These are phyloP conservation scores for Raffaelea arxii DNA, from an alignment of 2,329 filamentous ascomycete genomes.

Conservation along the genomic window DNA sequence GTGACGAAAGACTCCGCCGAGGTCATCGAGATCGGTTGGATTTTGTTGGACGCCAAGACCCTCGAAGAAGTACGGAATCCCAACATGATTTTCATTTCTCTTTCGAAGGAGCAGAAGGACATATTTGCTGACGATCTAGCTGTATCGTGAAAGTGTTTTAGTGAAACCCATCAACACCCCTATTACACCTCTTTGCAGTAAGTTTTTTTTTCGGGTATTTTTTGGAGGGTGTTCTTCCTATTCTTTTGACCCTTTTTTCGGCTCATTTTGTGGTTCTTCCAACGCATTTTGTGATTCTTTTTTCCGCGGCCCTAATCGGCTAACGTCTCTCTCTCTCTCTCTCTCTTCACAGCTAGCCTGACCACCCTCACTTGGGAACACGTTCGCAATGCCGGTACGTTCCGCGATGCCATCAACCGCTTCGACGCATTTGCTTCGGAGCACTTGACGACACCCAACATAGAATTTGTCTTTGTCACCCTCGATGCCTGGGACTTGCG, in stretches of 20 bases:
- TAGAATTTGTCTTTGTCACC: constrained; percentile 97
- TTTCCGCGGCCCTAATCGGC: too few species aligned
- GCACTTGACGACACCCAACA: constrained; percentile 79
- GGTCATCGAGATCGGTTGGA: constrained; percentile 98
- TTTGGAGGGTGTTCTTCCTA: too few species aligned
- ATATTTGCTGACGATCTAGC: too few species aligned
- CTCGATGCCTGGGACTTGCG: constrained; percentile 97
- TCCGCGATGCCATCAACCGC: constrained; percentile 90
- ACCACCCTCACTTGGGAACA: constrained; percentile 99
- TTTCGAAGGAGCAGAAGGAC: not conserved
- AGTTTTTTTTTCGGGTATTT: constrained; percentile 43
- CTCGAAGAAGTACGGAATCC: constrained; percentile 67
- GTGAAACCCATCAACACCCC: constrained; percentile 98
- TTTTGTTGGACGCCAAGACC: constrained; percentile 81
- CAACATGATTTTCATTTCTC: not conserved
- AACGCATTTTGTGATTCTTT: too few species aligned
- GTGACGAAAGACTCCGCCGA: constrained; percentile 98
- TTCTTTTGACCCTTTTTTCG: not conserved
- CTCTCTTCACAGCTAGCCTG: constrained; percentile 60
- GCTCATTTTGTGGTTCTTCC: not conserved
- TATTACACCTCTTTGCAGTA: constrained; percentile 97
- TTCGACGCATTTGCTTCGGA: constrained; percentile 92
- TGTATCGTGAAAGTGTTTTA: constrained; percentile 89
- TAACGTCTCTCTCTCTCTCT: constrained; percentile 2
- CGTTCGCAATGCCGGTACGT: constrained; percentile 92